Evolutionary conservation across 805 yeast species (phyloP).

Genomic region (Kuraishia hungarica): DNA sequence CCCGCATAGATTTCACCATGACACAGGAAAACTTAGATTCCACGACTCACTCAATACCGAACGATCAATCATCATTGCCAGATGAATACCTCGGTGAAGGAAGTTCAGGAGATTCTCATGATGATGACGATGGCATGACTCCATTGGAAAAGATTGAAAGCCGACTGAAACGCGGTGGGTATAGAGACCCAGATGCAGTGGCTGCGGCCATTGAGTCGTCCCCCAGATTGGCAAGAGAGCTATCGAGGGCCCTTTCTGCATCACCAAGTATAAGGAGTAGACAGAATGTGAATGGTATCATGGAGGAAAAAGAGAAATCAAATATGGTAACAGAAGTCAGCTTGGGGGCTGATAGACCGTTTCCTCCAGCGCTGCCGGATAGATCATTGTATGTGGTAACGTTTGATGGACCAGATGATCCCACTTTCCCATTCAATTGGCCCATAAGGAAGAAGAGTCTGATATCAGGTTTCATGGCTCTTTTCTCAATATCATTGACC

Average conservation of each 20-base stretch:
- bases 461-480: conserved; percentile 26
- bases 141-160: background rate
- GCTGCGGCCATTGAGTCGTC: background rate
- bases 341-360: conserved; percentile 63
- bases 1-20: background rate
- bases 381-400: conserved; percentile 53
- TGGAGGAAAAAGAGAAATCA: background rate
- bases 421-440: conserved; percentile 78
- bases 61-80: no score
- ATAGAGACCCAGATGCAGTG: background rate
- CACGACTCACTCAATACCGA: background rate
- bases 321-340: conserved; percentile 25
- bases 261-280: background rate
- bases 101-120: background rate
- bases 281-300: background rate
- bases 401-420: conserved; percentile 75
- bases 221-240: background rate
- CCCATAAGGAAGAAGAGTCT: conserved; percentile 32
- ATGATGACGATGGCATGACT: background rate
- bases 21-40: background rate
- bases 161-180: background rate
- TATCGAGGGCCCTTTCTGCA: background rate
- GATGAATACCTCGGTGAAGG: background rate
- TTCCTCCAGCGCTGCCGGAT: conserved; percentile 53
- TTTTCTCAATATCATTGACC: conserved; percentile 28